These are phyloP conservation scores for Suillus brevipes DNA, from an alignment of 768 basidiomycete genomes.

Conservation along the genomic window DNA sequence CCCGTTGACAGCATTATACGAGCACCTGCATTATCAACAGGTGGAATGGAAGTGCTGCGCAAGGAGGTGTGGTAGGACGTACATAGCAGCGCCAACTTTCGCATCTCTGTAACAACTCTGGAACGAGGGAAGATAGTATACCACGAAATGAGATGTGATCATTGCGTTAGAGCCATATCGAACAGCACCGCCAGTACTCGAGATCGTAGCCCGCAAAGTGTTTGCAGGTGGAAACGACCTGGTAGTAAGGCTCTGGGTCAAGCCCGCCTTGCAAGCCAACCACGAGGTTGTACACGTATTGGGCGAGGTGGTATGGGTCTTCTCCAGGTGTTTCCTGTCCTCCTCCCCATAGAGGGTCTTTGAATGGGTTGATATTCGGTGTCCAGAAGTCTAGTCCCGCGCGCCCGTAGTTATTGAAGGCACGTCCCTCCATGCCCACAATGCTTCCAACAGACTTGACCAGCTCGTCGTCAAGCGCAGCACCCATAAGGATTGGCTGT, in stretches of 20 bases:
- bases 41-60: neutral
- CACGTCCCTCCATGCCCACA: conserved; percentile 57
- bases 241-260: conserved; percentile 50
- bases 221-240: conserved; percentile 58
- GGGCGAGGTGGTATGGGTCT: conserved; percentile 52
- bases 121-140: conserved; percentile 58
- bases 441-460: conserved; percentile 49
- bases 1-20: conserved; percentile 63
- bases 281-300: conserved; percentile 56
- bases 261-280: conserved; percentile 58
- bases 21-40: conserved; percentile 35
- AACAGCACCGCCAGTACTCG: conserved; percentile 52
- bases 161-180: conserved; percentile 54
- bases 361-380: conserved; percentile 54
- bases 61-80: neutral
- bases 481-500: conserved; percentile 53
- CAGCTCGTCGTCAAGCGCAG: conserved; percentile 55
- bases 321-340: conserved; percentile 66
- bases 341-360: conserved; percentile 63
- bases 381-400: conserved; percentile 60
- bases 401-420: conserved; percentile 54
- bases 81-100: conserved; percentile 58
- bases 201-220: conserved; percentile 62
- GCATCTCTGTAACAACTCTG: conserved; percentile 62
- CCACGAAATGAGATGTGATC: conserved; percentile 53